Evolutionary conservation across 2,329 filamentous ascomycete species (phyloP).

Genomic region (Botryotinia calthae): DNA sequence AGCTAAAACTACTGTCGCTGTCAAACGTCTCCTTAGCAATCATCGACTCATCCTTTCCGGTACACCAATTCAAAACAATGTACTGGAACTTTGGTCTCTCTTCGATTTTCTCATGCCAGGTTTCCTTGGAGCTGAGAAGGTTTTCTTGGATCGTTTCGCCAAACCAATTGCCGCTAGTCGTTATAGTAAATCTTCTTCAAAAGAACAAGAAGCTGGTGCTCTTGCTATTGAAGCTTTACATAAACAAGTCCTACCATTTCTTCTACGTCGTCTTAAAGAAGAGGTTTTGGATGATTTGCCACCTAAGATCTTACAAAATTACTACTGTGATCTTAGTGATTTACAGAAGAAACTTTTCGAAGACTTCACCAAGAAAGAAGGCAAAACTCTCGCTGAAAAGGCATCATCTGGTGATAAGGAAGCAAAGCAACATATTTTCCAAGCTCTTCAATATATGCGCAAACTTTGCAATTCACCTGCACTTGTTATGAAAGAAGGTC

Average conservation of each 20-base stretch:
- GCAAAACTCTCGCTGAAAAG: conserved; percentile 80
- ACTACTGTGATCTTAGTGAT: conserved; percentile 97
- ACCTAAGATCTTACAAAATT: conserved; percentile 98
- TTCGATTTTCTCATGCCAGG: conserved; percentile 99
- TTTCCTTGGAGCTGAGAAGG: conserved; percentile 91
- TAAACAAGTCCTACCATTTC: conserved; percentile 95
- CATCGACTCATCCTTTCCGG: conserved; percentile 95
- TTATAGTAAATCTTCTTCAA: conserved; percentile 95
- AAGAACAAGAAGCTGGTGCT: conserved; percentile 95
- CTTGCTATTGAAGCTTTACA: conserved; percentile 96
- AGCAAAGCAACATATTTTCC: conserved; percentile 97
- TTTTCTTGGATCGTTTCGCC: conserved; percentile 88
- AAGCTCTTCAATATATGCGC: conserved; percentile 98
- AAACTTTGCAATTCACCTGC: conserved; percentile 98
- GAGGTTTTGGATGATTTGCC: conserved; percentile 95
- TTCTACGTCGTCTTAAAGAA: conserved; percentile 93
- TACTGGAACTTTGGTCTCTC: conserved; percentile 92
- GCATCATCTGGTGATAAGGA: conserved; percentile 85
- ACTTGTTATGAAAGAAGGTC: conserved; percentile 90
- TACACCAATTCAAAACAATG: conserved; percentile 97
- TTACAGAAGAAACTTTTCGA: conserved; percentile 94
- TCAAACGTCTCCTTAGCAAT: conserved; percentile 86
- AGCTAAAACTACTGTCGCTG: conserved; percentile 89
- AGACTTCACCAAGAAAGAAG: conserved; percentile 91
- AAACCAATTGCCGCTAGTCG: conserved; percentile 90